Evolutionary conservation across 2,329 filamentous ascomycete genomes (phyloP), one percentile per base, ranked within the genome.

Genomic region (Waltergamsia citrina): DNA sequence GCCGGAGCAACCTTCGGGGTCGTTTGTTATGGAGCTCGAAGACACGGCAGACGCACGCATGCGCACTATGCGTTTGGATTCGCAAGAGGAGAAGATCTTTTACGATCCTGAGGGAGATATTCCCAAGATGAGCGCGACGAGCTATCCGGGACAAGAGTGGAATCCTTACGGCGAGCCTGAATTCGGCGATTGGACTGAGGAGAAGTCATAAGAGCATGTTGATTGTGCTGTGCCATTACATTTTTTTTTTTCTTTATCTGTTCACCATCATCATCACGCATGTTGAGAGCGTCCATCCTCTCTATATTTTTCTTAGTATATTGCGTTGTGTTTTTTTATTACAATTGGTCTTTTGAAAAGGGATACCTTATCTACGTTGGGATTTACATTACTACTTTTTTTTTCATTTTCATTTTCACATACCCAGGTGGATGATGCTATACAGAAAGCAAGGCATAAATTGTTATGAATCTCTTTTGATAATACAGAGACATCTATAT

Each of bases 121-220:
- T 47, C 67, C 70, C 10, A 59, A 66, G 38, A 83, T 84, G 79
- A 69, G 63, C 31, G 78, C 77, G 6, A 78, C 76, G 10, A 77
- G 71, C 48, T 84, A 82, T 52, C 79, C 79, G 0, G 79, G 79
- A 1, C 75, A 81, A 56, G 78, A 83, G 51, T 84, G 79, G 78
- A 72, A 72, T 44, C 76, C 76, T 3, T 73, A 70, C 21, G 55
- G 53, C 9, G 51, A 53, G 37, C 41, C 46, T 5, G 50, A 55
- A 12, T 48, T 44, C 29, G 29, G 22, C 3, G 29, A 36, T 21
- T 36, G 29, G 29, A 22, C 17, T 14, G 34, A 32, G 5, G 34
- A 32, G n/a, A n/a, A n/a, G n/a, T n/a, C n/a, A n/a, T n/a, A n/a
- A n/a, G n/a, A n/a, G n/a, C n/a, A n/a, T n/a, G n/a, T n/a, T n/a